These are phyloP conservation scores for Rhizopus sp. DNA, from an alignment of 371 early-diverging fungal species.

Conservation along the genomic window DNA sequence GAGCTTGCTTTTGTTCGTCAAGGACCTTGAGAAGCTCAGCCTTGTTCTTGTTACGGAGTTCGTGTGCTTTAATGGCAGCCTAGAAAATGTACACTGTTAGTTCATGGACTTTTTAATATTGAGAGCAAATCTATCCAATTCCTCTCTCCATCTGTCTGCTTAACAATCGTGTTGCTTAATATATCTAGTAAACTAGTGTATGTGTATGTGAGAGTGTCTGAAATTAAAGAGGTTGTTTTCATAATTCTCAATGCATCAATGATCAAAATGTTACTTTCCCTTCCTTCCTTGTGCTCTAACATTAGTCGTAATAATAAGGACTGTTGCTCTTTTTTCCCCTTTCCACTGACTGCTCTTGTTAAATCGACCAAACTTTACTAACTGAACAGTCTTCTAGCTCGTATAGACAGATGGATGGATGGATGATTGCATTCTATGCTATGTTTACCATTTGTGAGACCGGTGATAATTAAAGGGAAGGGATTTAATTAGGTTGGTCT, in stretches of 20 bases:
- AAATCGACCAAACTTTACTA: background rate
- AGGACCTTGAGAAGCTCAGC: slow-evolving; percentile 84
- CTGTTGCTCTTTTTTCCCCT: too few relatives aligned
- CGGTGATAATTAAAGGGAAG: slow-evolving; percentile 16
- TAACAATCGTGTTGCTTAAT: background rate
- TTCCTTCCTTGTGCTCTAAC: background rate
- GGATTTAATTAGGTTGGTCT: slow-evolving; percentile 6
- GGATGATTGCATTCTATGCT: slow-evolving; percentile 1
- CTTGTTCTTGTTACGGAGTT: slow-evolving; percentile 87
- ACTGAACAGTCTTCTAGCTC: background rate
- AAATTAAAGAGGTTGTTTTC: too few relatives aligned
- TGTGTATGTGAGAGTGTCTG: background rate
- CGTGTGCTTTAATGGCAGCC: slow-evolving; percentile 27
- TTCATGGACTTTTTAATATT: background rate
- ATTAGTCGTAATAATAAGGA: too few relatives aligned
- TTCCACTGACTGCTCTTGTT: too few relatives aligned
- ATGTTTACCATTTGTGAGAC: slow-evolving; percentile 20
- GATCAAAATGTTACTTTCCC: background rate
- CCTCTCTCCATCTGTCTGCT: background rate
- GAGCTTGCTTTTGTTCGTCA: slow-evolving; percentile 88
- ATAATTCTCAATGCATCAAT: too few relatives aligned
- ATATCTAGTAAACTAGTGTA: background rate
- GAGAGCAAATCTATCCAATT: background rate
- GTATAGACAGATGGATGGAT: slow-evolving; percentile 7
- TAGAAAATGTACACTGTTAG: background rate